Evolutionary conservation across 306 rosid species (phyloP).

Genomic region (Castanospermum australe): DNA sequence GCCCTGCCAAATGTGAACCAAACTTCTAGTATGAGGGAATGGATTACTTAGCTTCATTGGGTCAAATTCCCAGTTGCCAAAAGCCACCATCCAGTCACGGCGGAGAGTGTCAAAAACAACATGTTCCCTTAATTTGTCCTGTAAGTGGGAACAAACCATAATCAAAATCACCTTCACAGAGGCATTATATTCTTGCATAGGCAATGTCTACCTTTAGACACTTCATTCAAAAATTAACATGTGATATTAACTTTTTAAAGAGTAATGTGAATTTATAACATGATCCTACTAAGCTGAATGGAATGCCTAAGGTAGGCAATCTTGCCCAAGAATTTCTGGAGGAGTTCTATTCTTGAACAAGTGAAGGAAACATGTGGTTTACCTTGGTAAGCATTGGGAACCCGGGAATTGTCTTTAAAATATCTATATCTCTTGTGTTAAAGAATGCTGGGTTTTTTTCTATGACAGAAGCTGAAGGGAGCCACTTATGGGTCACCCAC

Average conservation of each 20-base stretch:
- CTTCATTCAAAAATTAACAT: too few relatives aligned
- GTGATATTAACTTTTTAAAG: too few relatives aligned
- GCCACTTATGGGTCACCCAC: conserved; percentile 93
- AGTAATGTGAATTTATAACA: too few relatives aligned
- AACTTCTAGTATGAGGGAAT: conserved; percentile 46
- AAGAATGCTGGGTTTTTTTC: conserved; percentile 72
- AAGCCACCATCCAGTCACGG: conserved; percentile 73
- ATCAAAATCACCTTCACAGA: neutral
- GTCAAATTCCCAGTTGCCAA: conserved; percentile 83
- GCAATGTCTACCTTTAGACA: too few relatives aligned
- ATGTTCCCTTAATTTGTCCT: conserved; percentile 62
- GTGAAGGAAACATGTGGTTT: conserved; percentile 7
- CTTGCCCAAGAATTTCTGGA: too few relatives aligned
- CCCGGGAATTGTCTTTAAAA: conserved; percentile 65
- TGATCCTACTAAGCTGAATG: too few relatives aligned
- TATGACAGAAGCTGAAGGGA: conserved; percentile 82
- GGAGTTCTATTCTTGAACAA: too few relatives aligned
- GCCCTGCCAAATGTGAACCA: conserved; percentile 92
- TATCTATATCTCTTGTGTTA: conserved; percentile 71
- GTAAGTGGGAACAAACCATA: conserved; percentile 15
- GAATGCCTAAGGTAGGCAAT: too few relatives aligned
- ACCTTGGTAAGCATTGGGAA: conserved; percentile 93
- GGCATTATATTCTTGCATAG: neutral
- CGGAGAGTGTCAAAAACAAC: conserved; percentile 77
- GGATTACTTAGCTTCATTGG: conserved; percentile 74